Evolutionary conservation across 768 basidiomycete species (phyloP), one percentile per base, ranked within the genome.

Genomic region (Pilatotrama ljubarskyi): DNA sequence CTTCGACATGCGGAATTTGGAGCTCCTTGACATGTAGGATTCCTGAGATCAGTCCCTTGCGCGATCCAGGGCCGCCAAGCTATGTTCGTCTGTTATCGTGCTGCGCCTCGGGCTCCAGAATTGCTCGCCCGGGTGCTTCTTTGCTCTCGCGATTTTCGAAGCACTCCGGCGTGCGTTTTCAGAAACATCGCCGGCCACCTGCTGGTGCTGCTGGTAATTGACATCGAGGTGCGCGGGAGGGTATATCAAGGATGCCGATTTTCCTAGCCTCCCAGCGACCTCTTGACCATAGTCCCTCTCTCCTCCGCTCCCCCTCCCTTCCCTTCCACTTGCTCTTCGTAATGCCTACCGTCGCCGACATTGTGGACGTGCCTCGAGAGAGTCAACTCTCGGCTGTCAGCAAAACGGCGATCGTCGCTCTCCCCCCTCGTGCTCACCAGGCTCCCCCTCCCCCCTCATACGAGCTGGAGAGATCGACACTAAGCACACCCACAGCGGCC

Each of bases 51-150:
- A 44, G 22, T 29, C 37, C 42, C 49, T 51, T 44, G 29, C 41
- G 47, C 53, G 53, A 55, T 55, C 17, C 59, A 55, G 59, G 52
- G 35, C 46, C 48, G 52, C 59, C 59, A 60, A 60, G 59, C 46
- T 44, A 49, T 57, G 46, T 32, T 40, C 47, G 37, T 35, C 47
- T 61, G 53, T 44, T 40, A 50, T 24, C 22, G 17, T 49, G 18
- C 51, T 52, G 36, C 58, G 58, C 50, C 42, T 47, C 26, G 53
- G 47, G 40, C 37, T 52, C 59, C 52, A 49, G 24, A 2, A 35
- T 25, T 41, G 9, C n/a, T 11, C 47, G 35, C 36, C 41, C 32
- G 44, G 46, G 14, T 8, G 24, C 20, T 22, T 43, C 32, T 14
- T 40, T 26, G 13, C n/a, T 35, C 41, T 24, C 14, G 15, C 38